These are phyloP conservation scores for Lyophyllum shimeji DNA, from an alignment of 768 basidiomycete species.

Conservation along the genomic window DNA sequence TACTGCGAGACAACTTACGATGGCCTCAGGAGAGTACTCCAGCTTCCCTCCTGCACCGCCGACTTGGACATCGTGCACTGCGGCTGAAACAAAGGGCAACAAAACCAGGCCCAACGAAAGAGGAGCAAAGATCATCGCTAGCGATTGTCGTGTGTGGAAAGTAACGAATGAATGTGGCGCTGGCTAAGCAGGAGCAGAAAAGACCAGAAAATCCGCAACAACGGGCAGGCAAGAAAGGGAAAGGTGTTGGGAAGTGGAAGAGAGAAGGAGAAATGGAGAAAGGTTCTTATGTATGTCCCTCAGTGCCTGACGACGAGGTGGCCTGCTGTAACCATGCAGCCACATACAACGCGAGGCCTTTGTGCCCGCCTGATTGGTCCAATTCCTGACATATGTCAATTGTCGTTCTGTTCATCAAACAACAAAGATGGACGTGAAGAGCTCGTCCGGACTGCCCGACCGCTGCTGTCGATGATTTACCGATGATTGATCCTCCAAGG, in stretches of 20 bases:
- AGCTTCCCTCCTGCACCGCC: slow-evolving; percentile 42
- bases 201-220: slow-evolving; percentile 14
- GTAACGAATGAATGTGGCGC: slow-evolving; percentile 29
- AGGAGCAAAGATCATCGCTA: slow-evolving; percentile 43
- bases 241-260: slow-evolving; percentile 27
- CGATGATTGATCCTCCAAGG: neutral
- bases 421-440: neutral
- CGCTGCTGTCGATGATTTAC: neutral
- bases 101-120: slow-evolving; percentile 49
- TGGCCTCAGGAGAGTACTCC: slow-evolving; percentile 49
- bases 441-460: neutral
- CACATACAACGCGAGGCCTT: slow-evolving; percentile 2
- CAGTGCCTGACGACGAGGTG: slow-evolving; percentile 8
- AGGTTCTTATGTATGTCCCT: slow-evolving; percentile 12
- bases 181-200: slow-evolving; percentile 19
- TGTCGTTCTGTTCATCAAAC: slow-evolving; percentile 4
- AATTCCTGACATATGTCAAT: slow-evolving; percentile 4
- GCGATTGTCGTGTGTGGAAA: slow-evolving; percentile 35
- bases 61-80: slow-evolving; percentile 55
- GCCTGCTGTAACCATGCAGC: slow-evolving; percentile 1
- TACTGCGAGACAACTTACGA: slow-evolving; percentile 35
- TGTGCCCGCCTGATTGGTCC: slow-evolving; percentile 13
- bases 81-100: slow-evolving; percentile 48
- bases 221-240: slow-evolving; percentile 21
- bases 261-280: slow-evolving; percentile 9